phyloP scores from a whole-genome alignment of 768 basidiomycete species.

The Sporobolomyces phaffii region DNA sequence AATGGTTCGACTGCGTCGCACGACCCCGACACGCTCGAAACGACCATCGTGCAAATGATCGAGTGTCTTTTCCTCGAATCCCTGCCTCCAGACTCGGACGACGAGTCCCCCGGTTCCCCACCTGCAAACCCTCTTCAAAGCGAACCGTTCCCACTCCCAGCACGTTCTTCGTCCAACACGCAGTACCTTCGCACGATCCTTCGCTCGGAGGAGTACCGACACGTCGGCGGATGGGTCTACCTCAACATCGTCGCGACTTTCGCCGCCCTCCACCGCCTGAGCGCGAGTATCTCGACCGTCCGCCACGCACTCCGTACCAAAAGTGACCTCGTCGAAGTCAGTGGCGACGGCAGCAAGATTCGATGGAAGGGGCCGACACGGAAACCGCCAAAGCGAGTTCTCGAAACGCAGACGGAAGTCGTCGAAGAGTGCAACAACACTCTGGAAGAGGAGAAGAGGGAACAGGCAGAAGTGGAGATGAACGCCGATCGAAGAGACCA shows the following conservation, averaged over 20 bases:
- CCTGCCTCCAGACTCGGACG: slow-evolving; percentile 1
- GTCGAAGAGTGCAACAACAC: not conserved
- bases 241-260: slow-evolving; percentile 30
- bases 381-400: not conserved
- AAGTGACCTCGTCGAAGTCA: slow-evolving; percentile 24
- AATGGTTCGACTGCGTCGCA: not conserved
- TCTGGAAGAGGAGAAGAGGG: slow-evolving; percentile 5
- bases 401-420: not conserved
- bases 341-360: slow-evolving; percentile 21
- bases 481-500: not conserved
- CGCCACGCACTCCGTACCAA: slow-evolving; percentile 21
- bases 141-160: slow-evolving; percentile 21
- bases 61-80: slow-evolving; percentile 29
- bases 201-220: slow-evolving; percentile 1
- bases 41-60: slow-evolving; percentile 23
- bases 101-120: not conserved
- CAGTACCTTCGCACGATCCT: slow-evolving; percentile 30
- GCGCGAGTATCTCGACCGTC: slow-evolving; percentile 9
- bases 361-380: slow-evolving; percentile 25
- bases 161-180: slow-evolving; percentile 26
- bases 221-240: slow-evolving; percentile 20
- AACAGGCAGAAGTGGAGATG: slow-evolving; percentile 8
- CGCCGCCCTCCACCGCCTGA: slow-evolving; percentile 25
- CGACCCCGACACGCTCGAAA: slow-evolving; percentile 15
- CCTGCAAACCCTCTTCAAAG: slow-evolving; percentile 1